Percentiles rank a stretch among this genome's conserved stretches.
These are phyloP conservation scores for Erigeron canadensis DNA, from an alignment of 129 eudicot genomes.

Conservation along the genomic window DNA sequence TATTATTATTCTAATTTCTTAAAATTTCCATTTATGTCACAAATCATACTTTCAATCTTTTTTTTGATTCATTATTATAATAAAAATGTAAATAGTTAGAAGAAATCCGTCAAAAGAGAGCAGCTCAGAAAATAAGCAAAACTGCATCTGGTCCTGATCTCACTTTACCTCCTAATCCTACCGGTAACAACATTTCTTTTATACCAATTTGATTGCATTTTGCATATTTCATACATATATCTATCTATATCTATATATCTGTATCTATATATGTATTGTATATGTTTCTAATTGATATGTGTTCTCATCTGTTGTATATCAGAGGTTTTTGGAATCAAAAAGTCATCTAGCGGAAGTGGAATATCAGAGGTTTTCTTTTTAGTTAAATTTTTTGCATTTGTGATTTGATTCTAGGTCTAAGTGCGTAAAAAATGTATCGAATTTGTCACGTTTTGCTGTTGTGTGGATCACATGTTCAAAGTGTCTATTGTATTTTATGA, in stretches of 20 bases:
- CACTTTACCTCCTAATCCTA: conserved; percentile 50
- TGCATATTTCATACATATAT: background rate
- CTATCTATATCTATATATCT: background rate
- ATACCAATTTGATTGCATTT: background rate
- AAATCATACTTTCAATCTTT: background rate
- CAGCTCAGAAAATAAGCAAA: conserved; percentile 80
- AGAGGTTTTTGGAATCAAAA: conserved; percentile 63
- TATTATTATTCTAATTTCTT: conserved; percentile 9
- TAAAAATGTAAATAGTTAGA: conserved; percentile 46
- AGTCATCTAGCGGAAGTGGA: conserved; percentile 62
- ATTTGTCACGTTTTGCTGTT: no score
- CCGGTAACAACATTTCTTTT: conserved; percentile 30
- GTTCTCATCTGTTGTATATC: conserved; percentile 7
- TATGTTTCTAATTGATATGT: background rate
- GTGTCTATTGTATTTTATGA: no score
- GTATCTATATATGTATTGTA: background rate
- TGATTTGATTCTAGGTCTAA: background rate
- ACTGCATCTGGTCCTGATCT: conserved; percentile 88
- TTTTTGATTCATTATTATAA: background rate
- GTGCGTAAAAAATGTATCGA: background rate
- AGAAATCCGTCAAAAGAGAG: conserved; percentile 92
- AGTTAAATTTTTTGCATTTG: background rate
- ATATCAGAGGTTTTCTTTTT: conserved; percentile 58
- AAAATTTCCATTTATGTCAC: background rate
- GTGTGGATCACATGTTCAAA: no score